A percentile compares a stretch with the other conserved stretches of the same genome.
These are phyloP conservation scores for Inga leiocalycina DNA, from an alignment of 306 rosid genomes.

Conservation along the genomic window DNA sequence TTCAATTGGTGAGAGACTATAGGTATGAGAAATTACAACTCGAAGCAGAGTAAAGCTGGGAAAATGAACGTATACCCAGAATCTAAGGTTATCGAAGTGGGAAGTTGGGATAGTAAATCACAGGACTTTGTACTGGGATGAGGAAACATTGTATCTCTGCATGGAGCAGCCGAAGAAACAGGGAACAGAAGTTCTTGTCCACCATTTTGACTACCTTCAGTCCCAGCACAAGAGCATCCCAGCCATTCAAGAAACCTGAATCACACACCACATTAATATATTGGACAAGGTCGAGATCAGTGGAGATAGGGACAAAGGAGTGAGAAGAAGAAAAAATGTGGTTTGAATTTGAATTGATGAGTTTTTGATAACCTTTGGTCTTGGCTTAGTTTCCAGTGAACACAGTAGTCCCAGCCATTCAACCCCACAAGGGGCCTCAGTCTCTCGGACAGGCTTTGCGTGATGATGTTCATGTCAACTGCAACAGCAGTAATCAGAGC, in stretches of 20 bases:
- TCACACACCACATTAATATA: constrained; percentile 23
- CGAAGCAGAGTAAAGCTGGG: neutral
- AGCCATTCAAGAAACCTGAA: constrained; percentile 77
- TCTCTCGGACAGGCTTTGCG: constrained; percentile 67
- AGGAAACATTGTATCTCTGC: constrained; percentile 71
- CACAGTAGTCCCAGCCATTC: constrained; percentile 88
- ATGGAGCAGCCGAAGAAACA: constrained; percentile 57
- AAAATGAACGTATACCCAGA: constrained; percentile 61
- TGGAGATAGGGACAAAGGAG: neutral
- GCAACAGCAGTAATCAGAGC: constrained; percentile 15
- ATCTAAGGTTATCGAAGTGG: constrained; percentile 60
- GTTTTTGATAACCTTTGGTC: constrained; percentile 66
- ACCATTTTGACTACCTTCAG: constrained; percentile 49
- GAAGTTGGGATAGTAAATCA: constrained; percentile 67
- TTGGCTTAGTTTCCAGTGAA: constrained; percentile 75
- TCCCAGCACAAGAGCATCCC: constrained; percentile 87
- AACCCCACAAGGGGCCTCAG: constrained; percentile 77
- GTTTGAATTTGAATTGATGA: neutral
- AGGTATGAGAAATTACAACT: neutral
- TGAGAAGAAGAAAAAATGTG: neutral
- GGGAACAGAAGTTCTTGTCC: constrained; percentile 68
- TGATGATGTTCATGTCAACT: constrained; percentile 55
- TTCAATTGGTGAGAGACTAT: neutral
- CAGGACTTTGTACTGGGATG: constrained; percentile 69
- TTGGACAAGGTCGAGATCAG: neutral